Evolutionary conservation across 2,329 filamentous ascomycete species (phyloP).

Genomic region (Cytospora piceicola): DNA sequence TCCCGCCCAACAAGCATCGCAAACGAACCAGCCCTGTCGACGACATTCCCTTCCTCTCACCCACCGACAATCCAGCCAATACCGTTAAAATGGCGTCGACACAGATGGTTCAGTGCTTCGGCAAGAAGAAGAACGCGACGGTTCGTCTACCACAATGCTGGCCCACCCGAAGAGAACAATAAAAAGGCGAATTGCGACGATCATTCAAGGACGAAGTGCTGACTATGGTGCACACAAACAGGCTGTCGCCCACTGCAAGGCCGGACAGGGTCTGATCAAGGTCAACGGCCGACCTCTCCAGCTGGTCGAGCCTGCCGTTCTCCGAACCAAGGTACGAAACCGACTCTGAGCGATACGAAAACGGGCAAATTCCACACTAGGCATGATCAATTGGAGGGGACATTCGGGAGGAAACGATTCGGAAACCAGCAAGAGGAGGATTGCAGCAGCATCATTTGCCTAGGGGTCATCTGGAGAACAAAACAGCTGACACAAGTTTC

Average conservation of each 20-base stretch:
- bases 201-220: constrained; percentile 25
- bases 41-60: constrained; percentile 21
- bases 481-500: constrained; percentile 31
- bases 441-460: not conserved
- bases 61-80: constrained; percentile 27
- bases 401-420: not conserved
- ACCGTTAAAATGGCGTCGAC: constrained; percentile 71
- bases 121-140: constrained; percentile 94
- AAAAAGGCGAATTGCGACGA: constrained; percentile 11
- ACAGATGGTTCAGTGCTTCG: constrained; percentile 95
- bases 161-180: constrained; percentile 10
- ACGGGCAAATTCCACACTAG: constrained; percentile 1
- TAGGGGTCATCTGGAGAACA: not conserved
- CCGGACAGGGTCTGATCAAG: constrained; percentile 79
- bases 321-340: constrained; percentile 87
- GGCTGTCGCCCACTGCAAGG: constrained; percentile 33
- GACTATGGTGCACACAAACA: constrained; percentile 22
- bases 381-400: constrained; percentile 1
- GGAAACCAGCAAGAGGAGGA: constrained; percentile 10
- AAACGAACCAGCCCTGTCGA: constrained; percentile 16
- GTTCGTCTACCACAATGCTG: constrained; percentile 38
- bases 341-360: constrained; percentile 14
- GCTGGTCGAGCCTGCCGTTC: constrained; percentile 93
- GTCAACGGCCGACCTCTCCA: constrained; percentile 96
- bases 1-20: constrained; percentile 17